These are phyloP conservation scores for Diaporthe ampelina DNA, from an alignment of 2,329 filamentous ascomycete species.

Conservation along the genomic window DNA sequence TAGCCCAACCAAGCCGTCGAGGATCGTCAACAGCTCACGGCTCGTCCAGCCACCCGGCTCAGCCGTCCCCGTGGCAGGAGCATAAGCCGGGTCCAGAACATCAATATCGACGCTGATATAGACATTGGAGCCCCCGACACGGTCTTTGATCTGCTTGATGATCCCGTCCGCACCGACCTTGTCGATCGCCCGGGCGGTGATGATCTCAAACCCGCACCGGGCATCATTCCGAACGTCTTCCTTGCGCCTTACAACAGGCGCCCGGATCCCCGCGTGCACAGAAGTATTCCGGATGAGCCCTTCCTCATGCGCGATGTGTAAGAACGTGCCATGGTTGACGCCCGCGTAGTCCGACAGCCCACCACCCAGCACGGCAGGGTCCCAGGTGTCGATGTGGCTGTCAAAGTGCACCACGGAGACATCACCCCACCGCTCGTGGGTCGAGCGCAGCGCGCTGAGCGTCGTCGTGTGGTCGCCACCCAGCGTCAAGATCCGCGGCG, in stretches of 20 bases:
- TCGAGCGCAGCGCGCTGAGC: constrained; percentile 72
- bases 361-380: constrained; percentile 69
- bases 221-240: constrained; percentile 68
- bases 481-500: constrained; percentile 69
- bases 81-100: constrained; percentile 78
- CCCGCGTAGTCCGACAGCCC: constrained; percentile 71
- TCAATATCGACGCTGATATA: constrained; percentile 87
- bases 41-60: constrained; percentile 87
- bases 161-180: constrained; percentile 76
- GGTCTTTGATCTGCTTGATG: constrained; percentile 71
- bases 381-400: constrained; percentile 79
- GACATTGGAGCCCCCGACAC: constrained; percentile 65
- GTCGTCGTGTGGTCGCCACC: constrained; percentile 77
- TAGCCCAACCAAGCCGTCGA: constrained; percentile 78
- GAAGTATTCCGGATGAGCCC: constrained; percentile 69
- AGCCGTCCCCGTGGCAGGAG: constrained; percentile 79
- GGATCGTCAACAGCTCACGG: constrained; percentile 79
- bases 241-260: constrained; percentile 61
- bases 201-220: constrained; percentile 70
- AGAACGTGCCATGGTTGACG: constrained; percentile 71
- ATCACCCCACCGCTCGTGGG: constrained; percentile 68
- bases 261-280: constrained; percentile 73
- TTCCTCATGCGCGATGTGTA: constrained; percentile 74
- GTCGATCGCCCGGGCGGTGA: constrained; percentile 78
- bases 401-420: constrained; percentile 77